phyloP scores from a whole-genome alignment of 352 stramenopile species.

The Pythium coloratum region DNA sequence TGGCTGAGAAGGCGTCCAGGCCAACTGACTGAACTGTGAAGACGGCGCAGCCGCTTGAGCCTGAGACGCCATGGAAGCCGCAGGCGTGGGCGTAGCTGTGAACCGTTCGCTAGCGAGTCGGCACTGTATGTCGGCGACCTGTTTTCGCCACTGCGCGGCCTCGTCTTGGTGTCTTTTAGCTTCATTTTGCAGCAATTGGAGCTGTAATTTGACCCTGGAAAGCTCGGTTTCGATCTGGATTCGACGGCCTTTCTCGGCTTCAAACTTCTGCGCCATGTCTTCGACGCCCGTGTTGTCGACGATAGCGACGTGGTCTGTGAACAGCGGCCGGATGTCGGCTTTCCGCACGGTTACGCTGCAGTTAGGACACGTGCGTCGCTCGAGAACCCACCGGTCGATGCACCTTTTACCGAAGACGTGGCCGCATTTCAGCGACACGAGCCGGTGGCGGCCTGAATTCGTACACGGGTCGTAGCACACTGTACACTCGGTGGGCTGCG shows the following conservation, averaged over 20 bases:
- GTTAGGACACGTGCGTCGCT: conserved; percentile 66
- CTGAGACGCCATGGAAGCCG: not conserved
- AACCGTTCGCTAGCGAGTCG: conserved; percentile 28
- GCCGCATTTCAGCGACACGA: conserved; percentile 73
- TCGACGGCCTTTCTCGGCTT: conserved; percentile 50
- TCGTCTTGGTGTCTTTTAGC: conserved; percentile 26
- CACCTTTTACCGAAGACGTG: conserved; percentile 76
- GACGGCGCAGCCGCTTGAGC: not conserved
- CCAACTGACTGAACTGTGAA: conserved; percentile 2
- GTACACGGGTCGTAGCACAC: conserved; percentile 78
- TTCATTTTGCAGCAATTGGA: conserved; percentile 33
- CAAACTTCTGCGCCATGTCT: conserved; percentile 56
- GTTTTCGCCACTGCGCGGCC: conserved; percentile 34
- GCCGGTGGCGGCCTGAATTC: conserved; percentile 52
- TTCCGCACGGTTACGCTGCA: conserved; percentile 51
- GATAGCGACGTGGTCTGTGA: conserved; percentile 70
- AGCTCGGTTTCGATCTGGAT: conserved; percentile 54
- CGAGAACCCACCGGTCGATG: conserved; percentile 72
- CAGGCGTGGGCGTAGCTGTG: not conserved
- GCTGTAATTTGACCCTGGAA: conserved; percentile 36
- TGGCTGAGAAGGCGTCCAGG: not conserved
- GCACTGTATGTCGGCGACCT: conserved; percentile 29
- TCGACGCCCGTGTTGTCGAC: conserved; percentile 73
- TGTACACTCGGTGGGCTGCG: conserved; percentile 67
- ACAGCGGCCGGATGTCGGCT: conserved; percentile 60